phyloP scores from a whole-genome alignment of 331 rosid genomes.

The Phaseolus coccineus region DNA sequence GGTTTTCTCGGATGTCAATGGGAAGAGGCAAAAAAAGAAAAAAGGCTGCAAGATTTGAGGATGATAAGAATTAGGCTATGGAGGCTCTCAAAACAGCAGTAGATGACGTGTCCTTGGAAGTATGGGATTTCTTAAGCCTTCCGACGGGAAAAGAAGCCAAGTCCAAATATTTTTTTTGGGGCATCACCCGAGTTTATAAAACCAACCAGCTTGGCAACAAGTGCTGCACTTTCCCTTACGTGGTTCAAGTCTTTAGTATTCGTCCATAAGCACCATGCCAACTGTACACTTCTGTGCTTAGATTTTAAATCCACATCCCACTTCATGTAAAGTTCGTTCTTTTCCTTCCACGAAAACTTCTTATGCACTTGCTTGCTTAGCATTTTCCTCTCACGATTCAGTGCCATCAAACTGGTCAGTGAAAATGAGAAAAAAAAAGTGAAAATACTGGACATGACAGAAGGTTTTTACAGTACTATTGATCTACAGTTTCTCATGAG shows the following conservation, averaged over 20 bases:
- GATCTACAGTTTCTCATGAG: too few relatives aligned
- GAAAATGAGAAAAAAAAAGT: not conserved
- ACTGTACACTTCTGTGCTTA: slow-evolving; percentile 73
- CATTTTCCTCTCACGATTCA: slow-evolving; percentile 81
- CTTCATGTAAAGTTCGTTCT: slow-evolving; percentile 63
- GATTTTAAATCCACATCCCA: slow-evolving; percentile 75
- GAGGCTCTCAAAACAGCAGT: too few relatives aligned
- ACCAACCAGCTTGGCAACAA: slow-evolving; percentile 78
- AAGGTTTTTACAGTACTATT: too few relatives aligned
- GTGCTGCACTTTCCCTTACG: slow-evolving; percentile 70
- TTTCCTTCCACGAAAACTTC: slow-evolving; percentile 65
- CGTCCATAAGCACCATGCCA: slow-evolving; percentile 70
- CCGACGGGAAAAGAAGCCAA: slow-evolving; percentile 61
- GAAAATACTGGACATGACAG: not conserved
- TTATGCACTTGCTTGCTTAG: slow-evolving; percentile 74
- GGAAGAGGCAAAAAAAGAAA: slow-evolving; percentile 2
- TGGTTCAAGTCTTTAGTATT: slow-evolving; percentile 64
- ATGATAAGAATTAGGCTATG: slow-evolving; percentile 6
- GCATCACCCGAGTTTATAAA: slow-evolving; percentile 55
- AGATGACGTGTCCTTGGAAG: too few relatives aligned
- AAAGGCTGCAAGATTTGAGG: slow-evolving; percentile 35
- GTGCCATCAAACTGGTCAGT: slow-evolving; percentile 59
- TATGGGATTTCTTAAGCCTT: slow-evolving; percentile 38
- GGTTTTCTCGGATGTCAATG: slow-evolving; percentile 18
- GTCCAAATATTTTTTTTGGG: slow-evolving; percentile 65